Conservation (phyloP, 352 stramenopile genomes). For the Pythium aristosporum region DNA sequence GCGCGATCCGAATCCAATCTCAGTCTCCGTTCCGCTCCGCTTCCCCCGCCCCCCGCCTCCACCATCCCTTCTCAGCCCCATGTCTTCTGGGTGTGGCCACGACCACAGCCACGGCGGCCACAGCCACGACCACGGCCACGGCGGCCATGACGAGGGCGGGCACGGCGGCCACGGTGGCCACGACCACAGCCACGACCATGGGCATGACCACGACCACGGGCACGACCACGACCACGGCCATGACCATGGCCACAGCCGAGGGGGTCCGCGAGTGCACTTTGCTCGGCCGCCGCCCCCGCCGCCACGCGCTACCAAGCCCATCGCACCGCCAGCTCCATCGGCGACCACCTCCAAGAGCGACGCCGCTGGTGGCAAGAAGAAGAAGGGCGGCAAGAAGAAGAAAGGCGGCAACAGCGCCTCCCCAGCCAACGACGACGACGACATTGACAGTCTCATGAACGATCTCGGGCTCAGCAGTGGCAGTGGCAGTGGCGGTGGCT, state of each 20-base stretch:
- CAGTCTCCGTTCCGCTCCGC: neutral
- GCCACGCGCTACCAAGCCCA: neutral
- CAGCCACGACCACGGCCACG: neutral
- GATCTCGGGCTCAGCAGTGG: slow-evolving; percentile 3
- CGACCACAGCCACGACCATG: slow-evolving; percentile 13
- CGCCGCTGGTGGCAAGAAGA: slow-evolving; percentile 1
- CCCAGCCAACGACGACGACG: neutral
- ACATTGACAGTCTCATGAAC: slow-evolving; percentile 17
- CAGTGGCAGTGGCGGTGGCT: neutral
- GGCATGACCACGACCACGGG: slow-evolving; percentile 6
- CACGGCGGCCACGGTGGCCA: slow-evolving; percentile 3
- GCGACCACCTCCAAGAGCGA: neutral
- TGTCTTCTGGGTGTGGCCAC: slow-evolving; percentile 9
- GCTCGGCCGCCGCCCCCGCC: neutral
- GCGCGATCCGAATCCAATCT: too few species aligned
- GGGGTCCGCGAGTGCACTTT: slow-evolving; percentile 9
- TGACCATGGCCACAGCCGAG: neutral
- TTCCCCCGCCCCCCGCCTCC: neutral
- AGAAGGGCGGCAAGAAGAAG: slow-evolving; percentile 12
- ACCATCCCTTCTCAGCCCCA: neutral
- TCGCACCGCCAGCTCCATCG: neutral
- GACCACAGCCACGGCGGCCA: slow-evolving; percentile 7
- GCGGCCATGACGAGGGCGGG: neutral
- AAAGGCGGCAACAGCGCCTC: neutral
- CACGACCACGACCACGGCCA: slow-evolving; percentile 8